Evolutionary conservation across 2,329 filamentous ascomycete species (phyloP).

Genomic region (Penicillium brasilianum): DNA sequence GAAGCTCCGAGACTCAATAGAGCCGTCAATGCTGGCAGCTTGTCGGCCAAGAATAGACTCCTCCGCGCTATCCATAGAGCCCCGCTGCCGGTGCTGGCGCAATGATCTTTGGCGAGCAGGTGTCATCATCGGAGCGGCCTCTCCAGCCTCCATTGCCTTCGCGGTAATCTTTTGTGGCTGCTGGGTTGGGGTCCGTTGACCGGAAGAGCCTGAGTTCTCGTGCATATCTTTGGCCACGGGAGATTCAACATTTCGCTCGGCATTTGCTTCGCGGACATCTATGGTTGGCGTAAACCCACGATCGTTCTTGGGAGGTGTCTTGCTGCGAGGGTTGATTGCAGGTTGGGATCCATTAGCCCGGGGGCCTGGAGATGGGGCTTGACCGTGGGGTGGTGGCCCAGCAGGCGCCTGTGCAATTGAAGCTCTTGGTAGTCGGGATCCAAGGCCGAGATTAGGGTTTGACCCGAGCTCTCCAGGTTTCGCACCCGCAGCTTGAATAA

Average conservation of each 20-base stretch:
- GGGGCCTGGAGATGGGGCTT: conserved; percentile 65
- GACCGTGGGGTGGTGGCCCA: conserved; percentile 68
- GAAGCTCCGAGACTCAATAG: conserved; percentile 44
- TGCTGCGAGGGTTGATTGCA: conserved; percentile 48
- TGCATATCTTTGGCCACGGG: conserved; percentile 53
- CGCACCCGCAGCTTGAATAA: conserved; percentile 35
- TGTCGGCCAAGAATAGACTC: conserved; percentile 58
- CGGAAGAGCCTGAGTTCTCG: conserved; percentile 57
- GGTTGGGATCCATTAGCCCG: conserved; percentile 50
- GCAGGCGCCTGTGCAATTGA: conserved; percentile 64
- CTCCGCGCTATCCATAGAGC: conserved; percentile 70
- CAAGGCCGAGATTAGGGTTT: conserved; percentile 42
- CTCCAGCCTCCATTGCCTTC: conserved; percentile 54
- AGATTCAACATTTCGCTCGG: conserved; percentile 55
- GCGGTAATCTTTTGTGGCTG: conserved; percentile 47
- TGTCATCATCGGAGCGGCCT: conserved; percentile 51
- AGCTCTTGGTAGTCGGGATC: conserved; percentile 65
- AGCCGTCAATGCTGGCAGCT: conserved; percentile 44
- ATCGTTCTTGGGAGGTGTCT: conserved; percentile 57
- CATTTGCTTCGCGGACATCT: conserved; percentile 47
- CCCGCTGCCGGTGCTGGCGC: conserved; percentile 64
- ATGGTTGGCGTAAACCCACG: conserved; percentile 51
- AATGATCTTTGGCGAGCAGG: conserved; percentile 57
- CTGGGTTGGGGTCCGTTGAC: conserved; percentile 68
- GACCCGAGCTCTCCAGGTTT: conserved; percentile 38